Base-by-base conservation (phyloP, 2,329 filamentous ascomycete species). In the Botryosphaeria dothidea region DNA sequence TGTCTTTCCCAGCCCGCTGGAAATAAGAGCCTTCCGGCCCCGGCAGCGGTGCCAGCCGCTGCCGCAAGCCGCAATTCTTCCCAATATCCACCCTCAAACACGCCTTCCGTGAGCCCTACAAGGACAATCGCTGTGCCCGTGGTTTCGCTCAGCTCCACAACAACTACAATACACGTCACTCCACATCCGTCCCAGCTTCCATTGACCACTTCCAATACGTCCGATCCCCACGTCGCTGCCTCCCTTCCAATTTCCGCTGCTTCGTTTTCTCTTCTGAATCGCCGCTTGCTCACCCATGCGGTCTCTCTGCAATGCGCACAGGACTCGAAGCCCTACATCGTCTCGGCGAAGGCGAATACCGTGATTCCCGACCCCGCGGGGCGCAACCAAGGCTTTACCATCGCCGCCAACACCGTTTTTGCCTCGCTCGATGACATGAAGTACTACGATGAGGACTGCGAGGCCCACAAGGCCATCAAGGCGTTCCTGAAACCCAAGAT, bases 251-350 rank as follows among this genome's bases (percentile, higher is more conserved):
- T 56, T 19, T 56, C 52, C 52, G 13, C 25, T 38, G 45, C 31
- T 17, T 31, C 41, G 31, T 23, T 43, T 25, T 58, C 17, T 48
- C 43, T 51, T n/a, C 13, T 23, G 34, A 36, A 34, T 21, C 57
- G 43, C 38, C 31, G 17, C 7, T 29, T 4, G 34, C 48, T 43
- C 43, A 41, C 45, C 13, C 62, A 15, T 54, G 6, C 57, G 19
- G 25, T 38, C 21, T 52, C n/a, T 54, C 46, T 27, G 15, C 15
- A 15, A n/a, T 36, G 19, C 60, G 34, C 57, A 29, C 57, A 91
- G 89, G 83, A 89, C 70, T 88, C 87, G 68, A 86, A 89, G 73
- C 87, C 88, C 3, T 91, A 91, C 74, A 89, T 91, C 69, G 75
- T 87, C 46, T 82, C 81, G 66, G 78, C 85, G 68, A 79, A 74